Base-by-base conservation (phyloP, 495 filamentous ascomycete species). In the Sporormia fimetaria region DNA sequence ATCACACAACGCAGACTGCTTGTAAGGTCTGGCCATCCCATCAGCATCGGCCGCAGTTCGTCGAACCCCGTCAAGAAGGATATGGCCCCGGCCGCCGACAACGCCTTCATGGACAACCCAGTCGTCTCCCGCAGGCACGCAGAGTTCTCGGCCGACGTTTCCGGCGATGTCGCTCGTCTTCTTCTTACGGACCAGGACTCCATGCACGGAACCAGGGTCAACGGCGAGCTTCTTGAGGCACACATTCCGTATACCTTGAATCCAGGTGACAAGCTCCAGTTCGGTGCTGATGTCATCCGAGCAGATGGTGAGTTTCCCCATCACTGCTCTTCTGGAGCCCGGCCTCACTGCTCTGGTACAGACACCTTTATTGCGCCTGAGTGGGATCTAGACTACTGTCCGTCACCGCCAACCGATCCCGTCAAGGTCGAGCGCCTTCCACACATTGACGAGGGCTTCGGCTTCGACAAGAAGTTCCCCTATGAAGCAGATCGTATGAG, bases 71-170 rank as follows among this genome's bases (percentile, higher is more conserved):
- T 31, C 21, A 76, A 76, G 57, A 67, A 69, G 37, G 23, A 35
- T 6, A 63, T 78, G 7, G 26, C 59, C 6, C 63, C 70, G 11
- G 55, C 57, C 17, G 23, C 27, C 2, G 57, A 76, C 38, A 94
- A 92, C 62, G 79, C 67, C 7, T 83, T 74, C 67, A 84, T 87
- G 44, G 74, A 87, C 22, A 85, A 76, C 51, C 73, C 82, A 0
- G 82, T 92, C 17, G 80, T 94, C 70, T 90, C 83, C 20, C 70
- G 86, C 21, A 58, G 73, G 7, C 86, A 94, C 63, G 86, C 83
- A 8, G 61, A 69, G 35, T 51, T 93, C 6, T 31, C 35, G 6
- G 26, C 32, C 24, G 34, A 33, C 35, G 18, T 25, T 21, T 16
- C 24, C 25, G 6, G 11, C 21, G 40, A 30, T 33, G 26, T 40